phyloP scores from a whole-genome alignment of 2,329 filamentous ascomycete species.

The Claviceps capensis region DNA sequence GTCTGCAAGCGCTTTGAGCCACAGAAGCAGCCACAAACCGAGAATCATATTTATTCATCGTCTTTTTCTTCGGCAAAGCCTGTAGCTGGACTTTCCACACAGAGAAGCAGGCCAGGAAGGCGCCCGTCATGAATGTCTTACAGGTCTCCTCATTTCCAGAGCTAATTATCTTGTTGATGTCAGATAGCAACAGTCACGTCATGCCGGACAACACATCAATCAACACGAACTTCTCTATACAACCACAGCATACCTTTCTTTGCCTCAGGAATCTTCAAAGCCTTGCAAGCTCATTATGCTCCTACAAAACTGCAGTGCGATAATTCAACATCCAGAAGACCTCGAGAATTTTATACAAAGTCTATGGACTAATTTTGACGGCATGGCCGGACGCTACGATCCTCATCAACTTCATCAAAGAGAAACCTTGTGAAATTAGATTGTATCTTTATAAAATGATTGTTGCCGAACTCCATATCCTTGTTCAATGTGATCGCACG shows the following conservation, averaged over 20 bases:
- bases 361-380: background rate
- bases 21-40: conserved; percentile 16
- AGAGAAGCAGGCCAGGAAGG: conserved; percentile 17
- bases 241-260: background rate
- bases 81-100: conserved; percentile 7
- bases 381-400: background rate
- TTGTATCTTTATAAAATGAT: background rate
- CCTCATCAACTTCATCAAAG: background rate
- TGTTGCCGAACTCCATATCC: background rate
- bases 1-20: conserved; percentile 63
- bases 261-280: background rate
- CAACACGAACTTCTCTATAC: background rate
- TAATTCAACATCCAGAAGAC: background rate
- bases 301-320: background rate
- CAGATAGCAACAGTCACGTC: background rate
- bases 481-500: background rate
- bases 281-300: background rate
- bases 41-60: conserved; percentile 16
- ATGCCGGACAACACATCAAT: background rate
- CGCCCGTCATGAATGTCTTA: background rate
- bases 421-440: background rate
- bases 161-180: background rate
- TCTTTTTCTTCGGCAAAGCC: conserved; percentile 17
- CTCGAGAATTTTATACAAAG: background rate
- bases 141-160: background rate